Evolutionary conservation across 2,329 filamentous ascomycete species (phyloP), one percentile per base, ranked within the genome.

Genomic region (Bipolaris victoriae): DNA sequence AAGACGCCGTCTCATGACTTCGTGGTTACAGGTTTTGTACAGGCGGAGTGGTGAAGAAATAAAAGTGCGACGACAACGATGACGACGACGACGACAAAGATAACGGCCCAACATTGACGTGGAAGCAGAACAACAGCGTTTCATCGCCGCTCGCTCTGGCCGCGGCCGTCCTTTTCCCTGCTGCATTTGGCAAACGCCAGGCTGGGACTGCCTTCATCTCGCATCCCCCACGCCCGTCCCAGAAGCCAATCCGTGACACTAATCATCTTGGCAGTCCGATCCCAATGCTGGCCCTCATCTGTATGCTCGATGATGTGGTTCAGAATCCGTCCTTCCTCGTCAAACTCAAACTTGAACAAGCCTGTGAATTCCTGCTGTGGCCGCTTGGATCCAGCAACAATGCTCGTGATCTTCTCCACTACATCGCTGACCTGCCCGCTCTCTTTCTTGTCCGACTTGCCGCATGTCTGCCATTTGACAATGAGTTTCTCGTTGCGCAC

Each of bases 281-380:
- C 93, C 87, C 90, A 96, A 58, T 91, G 87, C 37, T 89, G 86
- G 15, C 89, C 88, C 69, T 95, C 89, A 68, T 97, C 90, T 1
- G 91, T 90, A 78, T 96, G 91, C 78, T 99, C 95, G 69, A 99
- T 98, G 0, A 91, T 96, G 76, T 98, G 95, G 65, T 87, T 92
- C 46, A 90, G 78, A 35, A 99, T 87, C 62, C 92, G 84, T 1
- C 95, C 95, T 68, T 96, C 85, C 45, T 87, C 83, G 71, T 98
- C 95, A 74, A 99, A 99, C 64, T 96, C 91, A 75, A 99, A 99
- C 57, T 97, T 89, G 77, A 98, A 99, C 10, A 98, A 78, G 0
- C 95, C 95, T 1, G 88, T 91, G 67, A 98, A 98, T 70, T 93
- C 90, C 69, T 90, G 89, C 20, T 76, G 66, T 2, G 57, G 47